Conservation (phyloP, 176 grass and related monocot species). For the Olyra latifolia region DNA sequence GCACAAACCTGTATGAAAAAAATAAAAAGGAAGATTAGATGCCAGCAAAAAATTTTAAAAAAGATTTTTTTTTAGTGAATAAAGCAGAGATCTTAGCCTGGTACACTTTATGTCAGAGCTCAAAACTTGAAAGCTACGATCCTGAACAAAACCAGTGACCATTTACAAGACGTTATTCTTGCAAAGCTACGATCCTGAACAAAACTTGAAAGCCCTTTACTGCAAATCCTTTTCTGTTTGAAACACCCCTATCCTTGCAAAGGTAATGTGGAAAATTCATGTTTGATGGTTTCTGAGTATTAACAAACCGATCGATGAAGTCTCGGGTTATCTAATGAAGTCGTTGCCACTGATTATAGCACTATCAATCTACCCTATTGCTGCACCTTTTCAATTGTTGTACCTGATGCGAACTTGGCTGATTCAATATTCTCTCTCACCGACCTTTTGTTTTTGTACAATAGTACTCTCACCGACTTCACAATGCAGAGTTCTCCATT, state of each 20-base stretch:
- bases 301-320: neutral
- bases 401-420: conserved; percentile 40
- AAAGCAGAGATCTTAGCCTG: neutral
- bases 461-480: conserved; percentile 14
- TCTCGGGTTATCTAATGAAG: conserved; percentile 3
- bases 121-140: neutral
- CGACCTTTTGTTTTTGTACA: no score
- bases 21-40: neutral
- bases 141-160: neutral
- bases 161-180: neutral
- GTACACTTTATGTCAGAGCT: neutral
- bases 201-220: neutral
- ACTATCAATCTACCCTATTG: neutral
- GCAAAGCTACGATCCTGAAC: no score
- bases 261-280: neutral
- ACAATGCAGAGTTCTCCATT: conserved; percentile 9
- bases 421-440: neutral
- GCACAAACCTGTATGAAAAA: conserved; percentile 13
- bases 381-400: conserved; percentile 21
- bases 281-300: neutral
- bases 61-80: no score
- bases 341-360: conserved; percentile 12
- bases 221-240: neutral
- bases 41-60: neutral
- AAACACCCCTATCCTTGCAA: neutral